These are phyloP conservation scores for Penicillium janthinellum DNA, from an alignment of 2,329 filamentous ascomycete genomes.

Conservation along the genomic window DNA sequence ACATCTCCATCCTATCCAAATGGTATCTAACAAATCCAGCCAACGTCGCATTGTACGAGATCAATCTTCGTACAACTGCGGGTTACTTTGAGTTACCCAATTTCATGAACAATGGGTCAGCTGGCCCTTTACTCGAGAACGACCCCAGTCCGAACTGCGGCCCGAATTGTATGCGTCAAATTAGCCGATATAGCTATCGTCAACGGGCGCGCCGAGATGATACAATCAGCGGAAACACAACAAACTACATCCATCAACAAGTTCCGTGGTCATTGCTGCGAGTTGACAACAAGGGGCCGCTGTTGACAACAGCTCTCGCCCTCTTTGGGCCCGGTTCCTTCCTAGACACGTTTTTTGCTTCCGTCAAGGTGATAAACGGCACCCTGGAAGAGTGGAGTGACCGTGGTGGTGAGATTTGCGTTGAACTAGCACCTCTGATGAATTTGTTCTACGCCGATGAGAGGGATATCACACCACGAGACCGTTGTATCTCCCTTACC, in stretches of 20 bases:
- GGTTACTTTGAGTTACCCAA: conserved; percentile 39
- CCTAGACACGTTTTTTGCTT: conserved; percentile 10
- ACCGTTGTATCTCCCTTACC: neutral
- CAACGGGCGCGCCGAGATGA: neutral
- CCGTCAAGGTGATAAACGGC: neutral
- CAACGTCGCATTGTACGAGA: conserved; percentile 15
- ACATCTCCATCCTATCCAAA: conserved; percentile 14
- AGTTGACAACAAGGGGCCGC: conserved; percentile 20
- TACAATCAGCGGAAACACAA: neutral
- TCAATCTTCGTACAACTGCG: conserved; percentile 32
- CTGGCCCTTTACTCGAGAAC: conserved; percentile 21
- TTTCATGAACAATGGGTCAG: conserved; percentile 26
- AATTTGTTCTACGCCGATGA: neutral
- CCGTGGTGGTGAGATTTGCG: neutral
- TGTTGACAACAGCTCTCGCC: conserved; percentile 25
- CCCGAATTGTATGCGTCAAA: neutral
- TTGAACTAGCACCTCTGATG: neutral
- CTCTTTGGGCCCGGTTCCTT: conserved; percentile 30
- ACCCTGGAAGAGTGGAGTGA: neutral
- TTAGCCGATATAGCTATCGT: neutral
- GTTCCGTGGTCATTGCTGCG: neutral
- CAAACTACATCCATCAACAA: neutral
- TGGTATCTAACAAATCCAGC: neutral
- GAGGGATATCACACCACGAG: neutral
- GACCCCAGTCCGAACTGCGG: conserved; percentile 5